Evolutionary conservation across 345 rosid species (phyloP), one percentile per base, ranked within the genome.

Genomic region (Dovyalis caffra): DNA sequence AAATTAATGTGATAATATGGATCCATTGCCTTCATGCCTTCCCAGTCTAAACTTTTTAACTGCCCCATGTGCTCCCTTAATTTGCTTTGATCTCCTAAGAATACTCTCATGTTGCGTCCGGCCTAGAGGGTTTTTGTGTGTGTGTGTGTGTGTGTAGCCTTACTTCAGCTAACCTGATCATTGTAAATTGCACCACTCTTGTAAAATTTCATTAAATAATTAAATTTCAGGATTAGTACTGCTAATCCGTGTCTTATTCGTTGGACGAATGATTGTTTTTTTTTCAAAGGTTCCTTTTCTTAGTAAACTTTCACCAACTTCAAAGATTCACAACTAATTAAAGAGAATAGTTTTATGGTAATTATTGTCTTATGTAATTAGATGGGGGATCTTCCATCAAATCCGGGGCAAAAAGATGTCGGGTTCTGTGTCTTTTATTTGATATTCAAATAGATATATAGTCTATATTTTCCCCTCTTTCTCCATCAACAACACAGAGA

Each of bases 341-440:
- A n/a, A n/a, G 8, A 16, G 23, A n/a, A 45, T 66, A 8, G 2
- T 51, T 58, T 64, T 26, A 70, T 60, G 64, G 43, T 71, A 75
- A 75, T 78, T 11, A 7, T 15, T 43, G 82, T 78, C 64, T 47
- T 68, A 62, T 71, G 71, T 61, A 35, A 49, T 32, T 65, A 47
- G 64, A 74, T 20, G 3, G 40, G 43, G 71, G 68, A 65, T 53
- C 81, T 78, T 78, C 81, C 86, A 73, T 76, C 81, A 73, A 64
- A 80, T 74, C 75, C 75, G 77, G 85, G 81, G 80, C 74, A 23
- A 65, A 70, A 75, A 51, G 33, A 61, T 64, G 87, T 80, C 82
- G 77, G 76, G 70, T 77, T 76, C 58, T 63, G 43, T 72, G 87
- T 85, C 85, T n/a, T 80, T 51, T 71, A 68, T 72, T 64, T 66